phyloP scores from a whole-genome alignment of 495 filamentous ascomycete genomes.

The Talaromyces adpressus region DNA sequence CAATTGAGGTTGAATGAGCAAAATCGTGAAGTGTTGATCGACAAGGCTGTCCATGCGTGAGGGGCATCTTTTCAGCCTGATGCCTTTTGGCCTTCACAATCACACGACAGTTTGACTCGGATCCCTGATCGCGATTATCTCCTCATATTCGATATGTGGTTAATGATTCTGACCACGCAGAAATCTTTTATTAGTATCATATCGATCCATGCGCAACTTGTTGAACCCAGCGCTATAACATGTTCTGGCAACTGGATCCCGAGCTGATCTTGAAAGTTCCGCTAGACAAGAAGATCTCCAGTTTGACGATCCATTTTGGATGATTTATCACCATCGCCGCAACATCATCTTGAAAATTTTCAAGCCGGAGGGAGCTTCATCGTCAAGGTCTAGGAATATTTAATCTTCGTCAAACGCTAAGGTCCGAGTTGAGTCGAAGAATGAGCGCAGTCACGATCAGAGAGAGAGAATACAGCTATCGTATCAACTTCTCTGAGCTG shows the following conservation, averaged over 20 bases:
- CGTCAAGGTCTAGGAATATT: not conserved
- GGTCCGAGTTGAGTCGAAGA: not conserved
- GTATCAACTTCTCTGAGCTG: not conserved
- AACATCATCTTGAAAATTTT: not conserved
- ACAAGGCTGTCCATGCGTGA: not conserved
- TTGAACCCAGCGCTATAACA: not conserved
- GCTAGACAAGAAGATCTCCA: not conserved
- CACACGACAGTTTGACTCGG: not conserved
- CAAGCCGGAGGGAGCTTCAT: not conserved
- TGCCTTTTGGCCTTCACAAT: not conserved
- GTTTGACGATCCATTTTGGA: not conserved
- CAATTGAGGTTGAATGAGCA: not conserved
- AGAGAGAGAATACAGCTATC: not conserved
- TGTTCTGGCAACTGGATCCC: not conserved
- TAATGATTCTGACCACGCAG: not conserved
- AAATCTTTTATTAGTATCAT: not conserved
- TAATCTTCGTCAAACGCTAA: not conserved
- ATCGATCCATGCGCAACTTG: not conserved
- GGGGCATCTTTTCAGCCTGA: not conserved
- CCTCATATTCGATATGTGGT: not conserved
- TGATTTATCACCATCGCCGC: not conserved
- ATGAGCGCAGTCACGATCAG: not conserved
- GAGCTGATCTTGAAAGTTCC: not conserved
- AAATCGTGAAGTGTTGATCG: not conserved
- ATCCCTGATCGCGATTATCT: not conserved